These are phyloP conservation scores for Begonia fuchsioides DNA, from an alignment of 306 rosid genomes.

Conservation along the genomic window DNA sequence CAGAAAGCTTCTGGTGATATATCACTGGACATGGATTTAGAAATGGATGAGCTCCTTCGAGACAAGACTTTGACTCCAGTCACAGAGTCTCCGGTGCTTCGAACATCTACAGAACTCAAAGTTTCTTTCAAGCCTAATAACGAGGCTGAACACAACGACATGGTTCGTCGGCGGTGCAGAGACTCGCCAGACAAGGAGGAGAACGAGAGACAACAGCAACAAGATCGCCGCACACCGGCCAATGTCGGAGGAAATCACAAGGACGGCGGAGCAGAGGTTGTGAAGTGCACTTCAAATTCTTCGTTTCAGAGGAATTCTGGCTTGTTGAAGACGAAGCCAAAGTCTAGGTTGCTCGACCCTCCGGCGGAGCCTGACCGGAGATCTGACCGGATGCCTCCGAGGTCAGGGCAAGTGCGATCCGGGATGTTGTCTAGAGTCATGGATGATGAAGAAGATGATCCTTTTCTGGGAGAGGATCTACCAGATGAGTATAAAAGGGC, in stretches of 20 bases:
- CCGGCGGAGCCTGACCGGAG: conserved; percentile 33
- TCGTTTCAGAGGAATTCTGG: conserved; percentile 35
- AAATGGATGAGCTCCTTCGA: conserved; percentile 60
- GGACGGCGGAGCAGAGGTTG: conserved; percentile 25
- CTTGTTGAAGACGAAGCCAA: conserved; percentile 36
- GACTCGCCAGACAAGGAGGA: conserved; percentile 20
- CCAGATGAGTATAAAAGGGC: conserved; percentile 37
- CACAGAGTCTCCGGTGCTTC: conserved; percentile 36
- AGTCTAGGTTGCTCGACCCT: conserved; percentile 69
- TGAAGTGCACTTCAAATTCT: conserved; percentile 60
- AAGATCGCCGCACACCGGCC: conserved; percentile 14
- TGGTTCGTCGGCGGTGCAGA: conserved; percentile 29
- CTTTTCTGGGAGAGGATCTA: conserved; percentile 58
- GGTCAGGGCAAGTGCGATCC: conserved; percentile 45
- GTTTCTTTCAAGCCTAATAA: conserved; percentile 35
- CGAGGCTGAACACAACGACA: conserved; percentile 15
- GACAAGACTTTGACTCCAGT: conserved; percentile 28
- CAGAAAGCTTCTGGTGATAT: conserved; percentile 62
- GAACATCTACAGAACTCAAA: conserved; percentile 35
- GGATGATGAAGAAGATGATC: conserved; percentile 67
- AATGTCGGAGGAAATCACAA: neutral
- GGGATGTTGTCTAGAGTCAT: conserved; percentile 25
- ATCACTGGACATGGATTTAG: conserved; percentile 82
- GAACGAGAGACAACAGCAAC: conserved; percentile 15
- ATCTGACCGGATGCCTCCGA: conserved; percentile 22